Base-by-base conservation (phyloP, 768 basidiomycete genomes). In the Favolaschia claudopus region DNA sequence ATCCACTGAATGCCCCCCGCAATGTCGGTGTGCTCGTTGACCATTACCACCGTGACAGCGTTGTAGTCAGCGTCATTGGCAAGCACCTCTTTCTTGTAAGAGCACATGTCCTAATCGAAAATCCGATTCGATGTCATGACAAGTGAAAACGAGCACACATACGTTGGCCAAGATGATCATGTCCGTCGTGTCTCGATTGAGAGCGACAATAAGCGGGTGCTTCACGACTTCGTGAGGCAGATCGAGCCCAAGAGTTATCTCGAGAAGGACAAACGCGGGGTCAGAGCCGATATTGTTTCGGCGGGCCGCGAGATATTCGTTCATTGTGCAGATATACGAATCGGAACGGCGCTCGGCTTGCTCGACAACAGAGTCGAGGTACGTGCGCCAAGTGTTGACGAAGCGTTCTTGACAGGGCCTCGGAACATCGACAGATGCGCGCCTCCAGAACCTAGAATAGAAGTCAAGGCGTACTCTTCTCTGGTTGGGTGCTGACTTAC, bases 381-480 rank as follows among this genome's bases (percentile, higher is more conserved):
- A 62, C 13, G 29, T 20, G 13, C 38, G 43, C 36, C 33, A 57
- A 9, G 54, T 20, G 19, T 34, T 27, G 29, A 56, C 22, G 45
- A 62, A 62, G 37, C 55, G 60, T 29, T 57, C 34, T 4, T 49
- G 36, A 22, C 37, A 48, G 22, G 45, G 20, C 20, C 33, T n/a
- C 2, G 54, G 34, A 17, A 31, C 36, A 15, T 10, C 14, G 9
- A 17, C 25, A 27, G 33, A 36, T 24, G 47, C 45, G 12, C 36
- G 37, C 34, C 43, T 36, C 60, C 54, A 62, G 40, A 62, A 62
- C 28, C 60, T 62, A n/a, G 33, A 27, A 17, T 15, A 7, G 22
- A 40, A 27, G 44, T 4, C 48, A 15, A 60, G 22, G 12, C 7
- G 12, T 25, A 6, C 15, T 19, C n/a, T 34, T 24, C 22, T n/a